Evolutionary conservation across 2,329 filamentous ascomycete genomes (phyloP).

Genomic region (Ploettnerulaceae sp.): DNA sequence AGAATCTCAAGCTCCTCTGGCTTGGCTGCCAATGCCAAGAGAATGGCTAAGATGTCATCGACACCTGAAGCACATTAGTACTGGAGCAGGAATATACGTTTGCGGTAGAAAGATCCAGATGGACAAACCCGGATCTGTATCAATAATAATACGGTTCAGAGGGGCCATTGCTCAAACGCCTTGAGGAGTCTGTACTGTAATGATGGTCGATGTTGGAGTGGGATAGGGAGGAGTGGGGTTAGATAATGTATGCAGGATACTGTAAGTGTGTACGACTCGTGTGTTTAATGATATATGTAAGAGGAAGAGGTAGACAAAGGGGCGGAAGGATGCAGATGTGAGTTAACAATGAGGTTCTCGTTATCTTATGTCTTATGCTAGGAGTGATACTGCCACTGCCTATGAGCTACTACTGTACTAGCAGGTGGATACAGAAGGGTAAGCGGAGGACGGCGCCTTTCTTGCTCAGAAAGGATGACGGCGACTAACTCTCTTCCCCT

Average conservation of each 20-base stretch:
- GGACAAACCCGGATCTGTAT: slow-evolving; percentile 77
- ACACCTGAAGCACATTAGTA: slow-evolving; percentile 50
- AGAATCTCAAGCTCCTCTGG: slow-evolving; percentile 81
- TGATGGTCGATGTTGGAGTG: too few relatives aligned
- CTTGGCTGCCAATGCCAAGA: slow-evolving; percentile 77
- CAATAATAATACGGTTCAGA: slow-evolving; percentile 80
- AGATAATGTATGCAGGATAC: too few relatives aligned
- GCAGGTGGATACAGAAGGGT: neutral
- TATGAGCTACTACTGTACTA: neutral
- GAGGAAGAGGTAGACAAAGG: too few relatives aligned
- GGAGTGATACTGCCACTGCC: too few relatives aligned
- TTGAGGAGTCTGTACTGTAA: too few relatives aligned
- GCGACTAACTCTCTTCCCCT: too few relatives aligned
- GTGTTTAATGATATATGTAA: too few relatives aligned
- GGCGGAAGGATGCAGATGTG: too few relatives aligned
- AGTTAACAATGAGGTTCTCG: too few relatives aligned
- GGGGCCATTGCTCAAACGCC: slow-evolving; percentile 58
- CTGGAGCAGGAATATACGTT: slow-evolving; percentile 2
- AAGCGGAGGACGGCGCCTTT: neutral
- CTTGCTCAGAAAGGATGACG: neutral
- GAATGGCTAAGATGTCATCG: slow-evolving; percentile 84
- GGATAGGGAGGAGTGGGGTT: slow-evolving; percentile 1
- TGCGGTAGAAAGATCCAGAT: neutral
- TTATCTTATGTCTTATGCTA: too few relatives aligned
- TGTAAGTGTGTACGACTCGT: too few relatives aligned